Evolutionary conservation across 768 basidiomycete genomes (phyloP), one percentile per base, ranked within the genome.

Genomic region (Paxillus rubicundulus): DNA sequence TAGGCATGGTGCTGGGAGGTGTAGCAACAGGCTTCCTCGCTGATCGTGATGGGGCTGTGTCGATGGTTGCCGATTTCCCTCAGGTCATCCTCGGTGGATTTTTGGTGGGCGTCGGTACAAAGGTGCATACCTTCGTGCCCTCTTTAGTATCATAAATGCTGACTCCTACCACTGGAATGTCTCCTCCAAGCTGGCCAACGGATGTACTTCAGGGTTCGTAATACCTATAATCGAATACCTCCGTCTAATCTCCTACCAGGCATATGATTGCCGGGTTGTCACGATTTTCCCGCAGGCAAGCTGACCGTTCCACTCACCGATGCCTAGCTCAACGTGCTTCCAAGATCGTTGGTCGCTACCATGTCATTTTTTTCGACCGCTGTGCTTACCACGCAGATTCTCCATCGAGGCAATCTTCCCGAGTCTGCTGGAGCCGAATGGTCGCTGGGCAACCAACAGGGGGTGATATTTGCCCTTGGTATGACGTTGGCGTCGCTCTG

Each of bases 191-290:
- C 62, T 85, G 47, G 72, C 77, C 14, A 82, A 82, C 52, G 84
- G 84, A 20, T 86, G 84, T 62, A 85, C 84, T 10, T 85, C 84
- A 16, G 84, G 83, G 82, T 84, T 64, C 20, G 62, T 47, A 18
- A 38, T 34, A 18, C 27, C 39, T 32, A 2, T 32, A 32, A 18
- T 17, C 27, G 34, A 45, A 12, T 39, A 20, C 39, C 27, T 28
- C 9, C 32, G 21, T 42, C 55, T 27, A 41, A 21, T 42, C 36
- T 45, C 40, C 45, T 24, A 47, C 5, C 49, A 84, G 84, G 42
- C 84, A 86, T 70, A 85, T 86, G 84, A 72, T 86, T 49, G 75
- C 74, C 53, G 84, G 84, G 28, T 48, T 84, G 38, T 79, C 83
- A 36, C 76, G 80, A 27, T 70, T 82, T 52, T 85, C 84, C 38